These are phyloP conservation scores for Pyropia haitanensis DNA, from an alignment of 23 red algal species.

Conservation along the genomic window DNA sequence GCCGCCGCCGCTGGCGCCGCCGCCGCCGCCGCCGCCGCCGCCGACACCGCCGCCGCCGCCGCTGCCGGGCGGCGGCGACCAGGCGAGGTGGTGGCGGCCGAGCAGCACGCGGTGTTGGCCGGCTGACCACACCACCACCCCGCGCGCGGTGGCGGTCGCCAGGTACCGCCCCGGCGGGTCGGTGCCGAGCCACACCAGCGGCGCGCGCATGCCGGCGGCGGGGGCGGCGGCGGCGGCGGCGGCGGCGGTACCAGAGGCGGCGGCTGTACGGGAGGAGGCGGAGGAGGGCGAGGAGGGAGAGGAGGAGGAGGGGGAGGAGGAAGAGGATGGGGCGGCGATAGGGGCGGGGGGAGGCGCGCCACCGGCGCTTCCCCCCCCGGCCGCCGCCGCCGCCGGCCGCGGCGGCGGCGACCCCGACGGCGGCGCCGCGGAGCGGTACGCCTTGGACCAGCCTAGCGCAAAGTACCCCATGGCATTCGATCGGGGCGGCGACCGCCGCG, in stretches of 20 bases:
- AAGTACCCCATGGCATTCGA: constrained; percentile 65
- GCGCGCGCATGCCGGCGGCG: background rate
- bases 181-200: constrained; percentile 9
- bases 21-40: background rate
- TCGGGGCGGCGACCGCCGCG: no score
- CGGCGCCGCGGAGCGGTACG: constrained; percentile 22
- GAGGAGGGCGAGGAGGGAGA: constrained; percentile 26
- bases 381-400: no score
- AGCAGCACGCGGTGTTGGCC: constrained; percentile 43
- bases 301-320: constrained; percentile 8
- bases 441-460: constrained; percentile 42
- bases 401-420: background rate
- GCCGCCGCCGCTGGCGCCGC: background rate
- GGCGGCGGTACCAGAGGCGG: no score
- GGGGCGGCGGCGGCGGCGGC: background rate
- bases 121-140: constrained; percentile 42
- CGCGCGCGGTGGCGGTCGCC: constrained; percentile 20
- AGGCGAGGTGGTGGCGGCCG: constrained; percentile 32
- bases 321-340: no score
- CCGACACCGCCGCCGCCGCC: constrained; percentile 30
- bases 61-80: constrained; percentile 6
- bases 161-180: background rate
- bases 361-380: background rate
- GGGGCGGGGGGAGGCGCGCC: no score
- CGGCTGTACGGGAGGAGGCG: constrained; percentile 1